phyloP scores from a whole-genome alignment of 768 basidiomycete species.

The Cyathus striatus region DNA sequence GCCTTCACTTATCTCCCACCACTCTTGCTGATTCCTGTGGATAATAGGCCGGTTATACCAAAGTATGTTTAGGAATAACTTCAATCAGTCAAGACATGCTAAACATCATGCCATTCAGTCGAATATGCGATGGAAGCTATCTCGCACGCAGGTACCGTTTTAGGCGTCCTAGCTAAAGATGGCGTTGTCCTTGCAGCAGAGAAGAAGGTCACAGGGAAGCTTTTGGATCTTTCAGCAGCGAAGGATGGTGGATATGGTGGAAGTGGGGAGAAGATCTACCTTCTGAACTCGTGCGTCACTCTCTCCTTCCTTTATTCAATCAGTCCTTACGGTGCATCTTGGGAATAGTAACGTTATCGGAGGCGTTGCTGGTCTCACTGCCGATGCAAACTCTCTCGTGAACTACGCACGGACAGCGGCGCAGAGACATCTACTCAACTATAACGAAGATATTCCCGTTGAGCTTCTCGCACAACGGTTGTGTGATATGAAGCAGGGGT shows the following conservation, averaged over 20 bases:
- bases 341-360: slow-evolving; percentile 81
- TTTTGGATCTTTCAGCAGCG: slow-evolving; percentile 82
- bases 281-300: slow-evolving; percentile 77
- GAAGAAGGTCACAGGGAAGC: slow-evolving; percentile 98
- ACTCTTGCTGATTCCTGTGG: slow-evolving; percentile 4
- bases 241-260: slow-evolving; percentile 92
- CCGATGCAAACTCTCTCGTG: slow-evolving; percentile 96
- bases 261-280: slow-evolving; percentile 96
- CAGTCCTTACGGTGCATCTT: slow-evolving; percentile 2
- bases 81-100: slow-evolving; percentile 1
- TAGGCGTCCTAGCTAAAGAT: slow-evolving; percentile 88
- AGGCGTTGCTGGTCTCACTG: slow-evolving; percentile 93
- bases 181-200: slow-evolving; percentile 91
- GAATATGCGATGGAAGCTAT: slow-evolving; percentile 99
- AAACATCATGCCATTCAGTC: slow-evolving; percentile 43
- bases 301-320: neutral
- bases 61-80: slow-evolving; percentile 49
- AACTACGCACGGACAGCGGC: slow-evolving; percentile 91
- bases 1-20: slow-evolving; percentile 3
- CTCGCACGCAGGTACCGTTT: slow-evolving; percentile 90
- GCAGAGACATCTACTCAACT: slow-evolving; percentile 81
- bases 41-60: slow-evolving; percentile 90
- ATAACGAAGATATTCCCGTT: slow-evolving; percentile 98
- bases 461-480: slow-evolving; percentile 91
- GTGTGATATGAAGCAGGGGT: slow-evolving; percentile 98